These are phyloP conservation scores for Gymnopus androsaceus DNA, from an alignment of 1,284 basidiomycete species.

Conservation along the genomic window DNA sequence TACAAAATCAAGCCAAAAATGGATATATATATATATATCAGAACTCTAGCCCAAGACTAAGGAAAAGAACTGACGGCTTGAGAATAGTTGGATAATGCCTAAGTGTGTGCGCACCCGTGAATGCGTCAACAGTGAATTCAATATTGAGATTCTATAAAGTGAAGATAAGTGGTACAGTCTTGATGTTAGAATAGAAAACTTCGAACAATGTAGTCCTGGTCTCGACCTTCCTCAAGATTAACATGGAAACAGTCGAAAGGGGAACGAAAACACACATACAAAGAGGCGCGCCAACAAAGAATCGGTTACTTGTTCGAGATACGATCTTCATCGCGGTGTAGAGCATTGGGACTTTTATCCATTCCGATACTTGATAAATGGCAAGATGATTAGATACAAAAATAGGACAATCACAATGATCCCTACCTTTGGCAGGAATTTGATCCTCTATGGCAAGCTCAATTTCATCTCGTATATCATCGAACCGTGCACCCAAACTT, in stretches of 20 bases:
- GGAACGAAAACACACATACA: not conserved
- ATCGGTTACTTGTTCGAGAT: slow-evolving; percentile 14
- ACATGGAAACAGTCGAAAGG: not conserved
- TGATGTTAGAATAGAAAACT: not conserved
- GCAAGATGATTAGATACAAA: not conserved
- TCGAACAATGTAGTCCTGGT: slow-evolving; percentile 12
- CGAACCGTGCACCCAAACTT: slow-evolving; percentile 24
- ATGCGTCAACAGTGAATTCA: slow-evolving; percentile 9
- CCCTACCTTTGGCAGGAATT: slow-evolving; percentile 14
- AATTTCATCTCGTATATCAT: slow-evolving; percentile 30
- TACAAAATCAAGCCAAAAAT: slow-evolving; percentile 10
- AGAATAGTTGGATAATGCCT: slow-evolving; percentile 4
- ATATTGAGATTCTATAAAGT: slow-evolving; percentile 11
- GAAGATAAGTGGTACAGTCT: not conserved
- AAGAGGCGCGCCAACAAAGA: slow-evolving; percentile 18
- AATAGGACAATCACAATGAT: not conserved
- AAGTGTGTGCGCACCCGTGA: not conserved
- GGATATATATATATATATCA: not conserved
- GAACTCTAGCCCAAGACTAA: not conserved
- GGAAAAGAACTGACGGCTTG: slow-evolving; percentile 5
- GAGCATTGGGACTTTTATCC: slow-evolving; percentile 33
- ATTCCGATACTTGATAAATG: slow-evolving; percentile 32
- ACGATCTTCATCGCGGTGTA: slow-evolving; percentile 9
- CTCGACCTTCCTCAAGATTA: slow-evolving; percentile 4
- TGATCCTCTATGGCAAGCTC: slow-evolving; percentile 17